These are phyloP conservation scores for Wallemia mellicola DNA, from an alignment of 1,284 basidiomycete genomes.

Conservation along the genomic window DNA sequence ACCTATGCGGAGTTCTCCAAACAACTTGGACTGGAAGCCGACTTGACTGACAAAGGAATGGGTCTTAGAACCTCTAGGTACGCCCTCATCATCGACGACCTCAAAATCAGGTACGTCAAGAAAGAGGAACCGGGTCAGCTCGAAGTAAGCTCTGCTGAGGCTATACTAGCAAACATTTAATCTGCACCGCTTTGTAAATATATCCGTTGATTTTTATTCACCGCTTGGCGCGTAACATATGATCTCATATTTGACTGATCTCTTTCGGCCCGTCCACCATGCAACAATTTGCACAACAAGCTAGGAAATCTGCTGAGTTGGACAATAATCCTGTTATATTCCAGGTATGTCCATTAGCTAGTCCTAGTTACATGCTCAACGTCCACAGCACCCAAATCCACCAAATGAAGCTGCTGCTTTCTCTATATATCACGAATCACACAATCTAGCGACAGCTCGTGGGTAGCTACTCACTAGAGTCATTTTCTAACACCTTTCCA, in stretches of 20 bases:
- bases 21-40: constrained; percentile 28
- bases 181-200: too few species aligned
- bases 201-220: too few species aligned
- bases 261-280: too few species aligned
- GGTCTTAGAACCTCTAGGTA: constrained; percentile 38
- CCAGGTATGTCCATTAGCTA: too few species aligned
- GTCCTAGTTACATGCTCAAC: background rate
- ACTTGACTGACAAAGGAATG: constrained; percentile 26
- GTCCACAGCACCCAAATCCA: background rate
- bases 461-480: too few species aligned
- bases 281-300: background rate
- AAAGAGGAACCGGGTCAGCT: constrained; percentile 25
- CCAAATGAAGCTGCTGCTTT: background rate
- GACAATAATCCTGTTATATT: background rate
- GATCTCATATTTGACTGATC: too few species aligned
- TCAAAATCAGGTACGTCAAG: constrained; percentile 31
- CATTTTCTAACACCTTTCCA: too few species aligned
- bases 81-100: constrained; percentile 36
- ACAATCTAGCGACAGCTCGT: background rate
- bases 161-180: constrained; percentile 27
- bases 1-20: constrained; percentile 31
- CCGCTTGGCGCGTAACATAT: too few species aligned
- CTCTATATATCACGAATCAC: background rate
- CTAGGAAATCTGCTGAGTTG: background rate
- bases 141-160: constrained; percentile 32